These are phyloP conservation scores for Adenanthera pavonina DNA, from an alignment of 306 rosid species.

Conservation along the genomic window DNA sequence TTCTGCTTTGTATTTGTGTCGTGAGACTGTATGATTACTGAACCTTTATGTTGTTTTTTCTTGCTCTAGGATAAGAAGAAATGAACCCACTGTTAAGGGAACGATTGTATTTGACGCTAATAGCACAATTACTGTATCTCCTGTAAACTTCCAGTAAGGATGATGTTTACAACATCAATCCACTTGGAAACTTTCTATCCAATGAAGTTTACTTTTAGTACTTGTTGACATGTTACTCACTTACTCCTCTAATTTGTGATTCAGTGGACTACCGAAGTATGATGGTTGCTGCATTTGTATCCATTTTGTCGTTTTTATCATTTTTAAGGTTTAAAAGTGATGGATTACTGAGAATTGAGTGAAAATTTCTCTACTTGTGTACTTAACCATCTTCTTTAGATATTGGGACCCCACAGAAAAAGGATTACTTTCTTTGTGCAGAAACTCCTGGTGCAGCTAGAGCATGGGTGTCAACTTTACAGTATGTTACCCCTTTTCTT, in stretches of 20 bases:
- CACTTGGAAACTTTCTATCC: constrained; percentile 6
- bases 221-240: constrained; percentile 34
- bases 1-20: constrained; percentile 27
- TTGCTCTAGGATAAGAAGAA: constrained; percentile 79
- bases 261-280: constrained; percentile 88
- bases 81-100: constrained; percentile 86
- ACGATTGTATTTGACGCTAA: constrained; percentile 81
- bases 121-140: constrained; percentile 90
- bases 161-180: constrained; percentile 27
- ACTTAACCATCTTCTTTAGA: constrained; percentile 61
- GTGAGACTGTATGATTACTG: constrained; percentile 1
- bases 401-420: constrained; percentile 96
- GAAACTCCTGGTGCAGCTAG: constrained; percentile 98
- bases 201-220: constrained; percentile 21
- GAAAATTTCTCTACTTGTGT: constrained; percentile 2
- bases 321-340: constrained; percentile 22
- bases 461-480: constrained; percentile 97
- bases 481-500: constrained; percentile 61
- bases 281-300: constrained; percentile 99
- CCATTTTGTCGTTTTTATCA: constrained; percentile 45
- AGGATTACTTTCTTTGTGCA: constrained; percentile 96
- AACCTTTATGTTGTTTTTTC: constrained; percentile 28
- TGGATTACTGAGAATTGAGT: constrained; percentile 11
- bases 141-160: constrained; percentile 95
- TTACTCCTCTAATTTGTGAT: constrained; percentile 35